Percentiles rank a stretch among this genome's conserved stretches.
phyloP scores from a whole-genome alignment of 139 green algal species.

The Tetradesmus obliquus region DNA sequence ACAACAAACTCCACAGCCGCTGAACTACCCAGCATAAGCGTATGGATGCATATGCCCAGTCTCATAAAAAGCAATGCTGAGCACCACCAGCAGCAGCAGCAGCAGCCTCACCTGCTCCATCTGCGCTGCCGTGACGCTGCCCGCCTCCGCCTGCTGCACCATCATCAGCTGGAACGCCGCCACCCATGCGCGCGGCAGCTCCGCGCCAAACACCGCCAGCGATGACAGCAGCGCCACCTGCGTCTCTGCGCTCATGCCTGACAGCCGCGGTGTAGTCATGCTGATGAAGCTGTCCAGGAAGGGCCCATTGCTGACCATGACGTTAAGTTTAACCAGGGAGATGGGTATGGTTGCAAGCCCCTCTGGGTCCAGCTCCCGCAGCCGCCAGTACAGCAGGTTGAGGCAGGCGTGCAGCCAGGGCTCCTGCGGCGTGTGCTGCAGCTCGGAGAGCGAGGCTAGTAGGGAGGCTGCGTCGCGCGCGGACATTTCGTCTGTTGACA shows the following conservation, averaged over 20 bases:
- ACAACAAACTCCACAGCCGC: too few relatives aligned
- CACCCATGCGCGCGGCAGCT: constrained; percentile 12
- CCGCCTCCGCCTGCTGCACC: constrained; percentile 36
- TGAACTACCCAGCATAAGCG: too few relatives aligned
- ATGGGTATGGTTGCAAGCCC: background rate
- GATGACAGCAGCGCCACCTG: constrained; percentile 23
- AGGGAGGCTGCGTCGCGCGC: constrained; percentile 20
- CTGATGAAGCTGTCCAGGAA: constrained; percentile 28
- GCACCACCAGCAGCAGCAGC: background rate
- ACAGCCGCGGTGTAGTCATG: background rate
- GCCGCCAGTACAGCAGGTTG: background rate
- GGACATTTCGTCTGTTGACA: background rate
- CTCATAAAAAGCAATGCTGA: too few relatives aligned
- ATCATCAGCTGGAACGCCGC: constrained; percentile 36
- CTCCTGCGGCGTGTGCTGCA: constrained; percentile 24
- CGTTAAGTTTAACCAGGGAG: background rate
- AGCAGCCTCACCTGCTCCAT: constrained; percentile 31
- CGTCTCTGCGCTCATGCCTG: constrained; percentile 6
- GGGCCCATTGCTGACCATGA: background rate
- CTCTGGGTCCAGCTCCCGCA: constrained; percentile 18
- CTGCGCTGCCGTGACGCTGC: background rate
- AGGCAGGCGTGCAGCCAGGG: constrained; percentile 35
- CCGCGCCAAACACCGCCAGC: constrained; percentile 6
- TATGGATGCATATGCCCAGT: too few relatives aligned
- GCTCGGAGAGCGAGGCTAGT: constrained; percentile 1